Percentiles rank a stretch among this genome's conserved stretches.
Evolutionary conservation across 192 early-diverging fungal species (phyloP).

Genomic region (Podila epigama): DNA sequence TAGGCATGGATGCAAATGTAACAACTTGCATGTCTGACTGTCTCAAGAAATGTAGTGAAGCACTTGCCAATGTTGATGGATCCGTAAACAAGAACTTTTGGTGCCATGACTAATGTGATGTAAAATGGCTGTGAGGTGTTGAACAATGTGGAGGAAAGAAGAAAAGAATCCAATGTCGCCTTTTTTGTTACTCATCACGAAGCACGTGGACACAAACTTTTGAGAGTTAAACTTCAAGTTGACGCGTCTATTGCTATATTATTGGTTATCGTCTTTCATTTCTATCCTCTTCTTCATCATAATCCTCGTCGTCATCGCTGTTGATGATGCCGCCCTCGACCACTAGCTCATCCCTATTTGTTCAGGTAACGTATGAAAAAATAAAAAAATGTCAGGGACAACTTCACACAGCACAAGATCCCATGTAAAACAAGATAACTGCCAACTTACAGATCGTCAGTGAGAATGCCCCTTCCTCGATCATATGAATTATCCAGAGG

Average conservation of each 20-base stretch:
- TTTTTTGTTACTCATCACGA: no score
- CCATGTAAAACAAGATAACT: neutral
- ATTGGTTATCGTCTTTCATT: no score
- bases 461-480: slow-evolving; percentile 19
- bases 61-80: slow-evolving; percentile 72
- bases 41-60: no score
- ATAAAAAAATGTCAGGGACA: neutral
- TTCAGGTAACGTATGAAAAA: neutral
- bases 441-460: slow-evolving; percentile 40
- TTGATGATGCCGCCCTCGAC: slow-evolving; percentile 52
- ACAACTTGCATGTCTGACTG: no score
- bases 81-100: slow-evolving; percentile 70
- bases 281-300: neutral
- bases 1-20: no score
- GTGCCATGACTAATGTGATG: slow-evolving; percentile 8
- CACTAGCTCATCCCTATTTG: slow-evolving; percentile 56
- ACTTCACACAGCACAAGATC: no score
- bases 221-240: no score
- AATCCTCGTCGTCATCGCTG: slow-evolving; percentile 23
- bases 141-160: neutral
- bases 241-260: no score
- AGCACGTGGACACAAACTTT: no score
- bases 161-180: no score
- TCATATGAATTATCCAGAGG: slow-evolving; percentile 3
- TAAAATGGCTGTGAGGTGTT: neutral